phyloP scores from a whole-genome alignment of 495 filamentous ascomycete species.

The Neurospora sp. region DNA sequence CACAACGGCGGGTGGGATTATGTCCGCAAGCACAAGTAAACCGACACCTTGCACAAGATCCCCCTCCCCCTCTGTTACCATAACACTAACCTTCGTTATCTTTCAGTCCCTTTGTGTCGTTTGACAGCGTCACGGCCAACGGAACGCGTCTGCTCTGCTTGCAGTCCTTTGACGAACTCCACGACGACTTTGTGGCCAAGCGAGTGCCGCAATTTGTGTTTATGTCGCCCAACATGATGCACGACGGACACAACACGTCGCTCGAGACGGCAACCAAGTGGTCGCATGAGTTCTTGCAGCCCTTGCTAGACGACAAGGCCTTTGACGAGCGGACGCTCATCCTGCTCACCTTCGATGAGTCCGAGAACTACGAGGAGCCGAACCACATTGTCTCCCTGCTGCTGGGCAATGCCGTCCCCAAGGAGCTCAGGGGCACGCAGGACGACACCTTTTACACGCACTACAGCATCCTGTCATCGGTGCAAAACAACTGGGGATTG shows the following conservation, averaged over 20 bases:
- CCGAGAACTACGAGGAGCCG: constrained; percentile 41
- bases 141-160: constrained; percentile 47
- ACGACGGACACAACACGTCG: constrained; percentile 59
- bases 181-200: constrained; percentile 41
- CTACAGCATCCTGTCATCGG: constrained; percentile 55
- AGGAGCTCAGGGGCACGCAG: constrained; percentile 42
- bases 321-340: constrained; percentile 55
- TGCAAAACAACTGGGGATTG: constrained; percentile 58
- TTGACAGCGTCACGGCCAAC: constrained; percentile 38
- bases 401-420: constrained; percentile 52
- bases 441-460: constrained; percentile 65
- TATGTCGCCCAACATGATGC: constrained; percentile 62
- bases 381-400: constrained; percentile 55
- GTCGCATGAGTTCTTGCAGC: constrained; percentile 46
- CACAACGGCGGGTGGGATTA: constrained; percentile 47
- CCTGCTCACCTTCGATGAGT: constrained; percentile 60
- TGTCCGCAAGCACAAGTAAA: constrained; percentile 59
- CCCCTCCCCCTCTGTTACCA: not conserved
- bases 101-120: constrained; percentile 38
- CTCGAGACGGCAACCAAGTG: constrained; percentile 50
- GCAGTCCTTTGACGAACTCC: constrained; percentile 50
- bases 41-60: not conserved
- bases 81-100: not conserved
- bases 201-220: constrained; percentile 59
- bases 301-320: constrained; percentile 45